Evolutionary conservation across 169 alveolate species (phyloP), one percentile per base, ranked within the genome.

Genomic region (Eimeria mitis): DNA sequence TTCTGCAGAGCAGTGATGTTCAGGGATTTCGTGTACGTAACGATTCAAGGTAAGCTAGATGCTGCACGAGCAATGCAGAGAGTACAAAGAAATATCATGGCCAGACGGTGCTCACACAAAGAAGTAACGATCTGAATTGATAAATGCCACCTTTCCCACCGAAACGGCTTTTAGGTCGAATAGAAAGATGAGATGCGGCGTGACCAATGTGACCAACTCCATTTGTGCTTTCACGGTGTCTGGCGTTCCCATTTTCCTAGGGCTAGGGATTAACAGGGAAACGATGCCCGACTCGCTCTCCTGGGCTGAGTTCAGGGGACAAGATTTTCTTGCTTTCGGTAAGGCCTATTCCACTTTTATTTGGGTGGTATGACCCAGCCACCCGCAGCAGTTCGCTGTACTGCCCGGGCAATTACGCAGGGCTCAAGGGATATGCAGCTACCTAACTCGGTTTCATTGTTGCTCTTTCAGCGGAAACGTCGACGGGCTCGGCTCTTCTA

Each of bases 271-370:
- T 40, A 65, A 37, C 44, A 31, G n/a, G 23, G 44, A 61, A 21
- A 87, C 94, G 5, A 63, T 87, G 83, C 94, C 94, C 9, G 94
- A 87, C 94, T 87, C 94, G 0, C 52, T 23, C 34, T 87, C 94
- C 37, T 87, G 94, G 94, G 65, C 94, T 21, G 94, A 87, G 13
- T 87, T 40, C 56, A 61, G 94, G 83, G 94, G 94, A 11, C 83
- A 65, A 65, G 94, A 87, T 42, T 87, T 87, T 42, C 83, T 87
- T 44, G n/a, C 75, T 28, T 65, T 63, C 81, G 94, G 94, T 87
- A 23, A 63, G 94, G n/a, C 34, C 3, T 28, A 44, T 23, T 79
- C 49, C 52, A 49, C 89, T 13, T 11, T 79, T 8, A 31, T 56
- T n/a, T 79, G 89, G 70, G 2, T 31, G 31, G 65, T n/a, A n/a